Evolutionary conservation across 371 early-diverging fungal species (phyloP).

Genomic region (Basidiobolus meristosporus): DNA sequence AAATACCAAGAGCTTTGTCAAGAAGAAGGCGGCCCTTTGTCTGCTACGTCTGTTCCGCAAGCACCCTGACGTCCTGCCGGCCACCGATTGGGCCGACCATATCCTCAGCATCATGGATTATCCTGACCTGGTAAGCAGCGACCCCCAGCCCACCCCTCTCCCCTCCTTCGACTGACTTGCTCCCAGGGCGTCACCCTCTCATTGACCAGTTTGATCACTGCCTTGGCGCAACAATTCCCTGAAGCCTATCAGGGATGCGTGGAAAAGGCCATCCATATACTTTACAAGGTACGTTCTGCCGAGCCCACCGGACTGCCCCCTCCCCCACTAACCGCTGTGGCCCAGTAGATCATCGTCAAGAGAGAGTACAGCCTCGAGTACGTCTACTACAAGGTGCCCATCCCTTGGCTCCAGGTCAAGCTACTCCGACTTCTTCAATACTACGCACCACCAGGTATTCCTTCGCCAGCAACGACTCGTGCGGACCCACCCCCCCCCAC

Average conservation of each 20-base stretch:
- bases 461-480: not conserved
- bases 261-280: conserved; percentile 50
- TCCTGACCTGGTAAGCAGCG: conserved; percentile 55
- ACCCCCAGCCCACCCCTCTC: too few relatives aligned
- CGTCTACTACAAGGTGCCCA: conserved; percentile 90
- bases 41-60: conserved; percentile 75
- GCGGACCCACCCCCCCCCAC: not conserved
- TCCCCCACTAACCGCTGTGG: not conserved
- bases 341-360: conserved; percentile 59
- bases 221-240: conserved; percentile 75
- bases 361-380: conserved; percentile 69
- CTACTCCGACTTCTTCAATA: conserved; percentile 83
- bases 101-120: conserved; percentile 69
- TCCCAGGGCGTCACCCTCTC: conserved; percentile 69
- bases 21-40: conserved; percentile 92
- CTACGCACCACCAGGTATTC: conserved; percentile 71
- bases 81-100: conserved; percentile 72
- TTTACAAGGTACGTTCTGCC: conserved; percentile 43
- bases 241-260: conserved; percentile 55
- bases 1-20: conserved; percentile 63
- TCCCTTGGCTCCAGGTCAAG: conserved; percentile 95
- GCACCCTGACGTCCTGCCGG: conserved; percentile 76
- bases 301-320: not conserved
- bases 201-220: conserved; percentile 63
- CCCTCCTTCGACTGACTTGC: too few relatives aligned